Base-by-base conservation (phyloP, 2,329 filamentous ascomycete species). In the Lachnellula hyalina region DNA sequence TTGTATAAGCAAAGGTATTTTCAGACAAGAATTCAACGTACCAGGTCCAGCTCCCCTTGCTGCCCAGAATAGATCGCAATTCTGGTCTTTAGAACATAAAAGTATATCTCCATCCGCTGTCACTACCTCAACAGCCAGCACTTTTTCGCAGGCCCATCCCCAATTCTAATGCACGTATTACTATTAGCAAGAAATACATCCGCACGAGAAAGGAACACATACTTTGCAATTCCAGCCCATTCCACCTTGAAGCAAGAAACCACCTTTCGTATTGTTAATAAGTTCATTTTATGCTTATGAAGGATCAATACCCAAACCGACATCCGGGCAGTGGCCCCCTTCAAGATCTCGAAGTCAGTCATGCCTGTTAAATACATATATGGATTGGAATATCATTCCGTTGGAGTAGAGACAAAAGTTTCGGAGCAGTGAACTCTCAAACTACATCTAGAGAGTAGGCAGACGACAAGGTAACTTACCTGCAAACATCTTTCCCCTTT, bases 191-290 rank as follows among this genome's bases (percentile, higher is more conserved):
- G 12, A 23, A 45, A 21, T 42, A 21, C 19, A 44, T 36, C 46
- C 38, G 32, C n/a, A 25, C 54, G 7, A n/a, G 25, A 19, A 38
- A 19, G 7, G 12, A 6, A 35, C 32, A 63, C 71, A 53, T 56
- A 77, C 75, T 64, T 74, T 76, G 60, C 75, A 80, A 60, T 80
- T 81, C 79, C 79, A 83, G 0, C 79, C 79, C 77, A 82, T 81
- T 1, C 79, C 79, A 0, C 79, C 80, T 59, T 81, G 78, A 14
- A 83, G 64, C 21, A 82, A 63, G 57, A 81, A 82, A 0, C 79
- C 79, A 0, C 79, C 79, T 40, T n/a, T 7, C n/a, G 9, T 40
- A 14, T 3, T 40, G 36, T 40, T 17, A 40, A 40, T 8, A 17
- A 38, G n/a, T n/a, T 5, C 6, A 17, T 9, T n/a, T n/a, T 38